These are phyloP conservation scores for Cydonia oblonga DNA, from an alignment of 331 rosid species.

Conservation along the genomic window DNA sequence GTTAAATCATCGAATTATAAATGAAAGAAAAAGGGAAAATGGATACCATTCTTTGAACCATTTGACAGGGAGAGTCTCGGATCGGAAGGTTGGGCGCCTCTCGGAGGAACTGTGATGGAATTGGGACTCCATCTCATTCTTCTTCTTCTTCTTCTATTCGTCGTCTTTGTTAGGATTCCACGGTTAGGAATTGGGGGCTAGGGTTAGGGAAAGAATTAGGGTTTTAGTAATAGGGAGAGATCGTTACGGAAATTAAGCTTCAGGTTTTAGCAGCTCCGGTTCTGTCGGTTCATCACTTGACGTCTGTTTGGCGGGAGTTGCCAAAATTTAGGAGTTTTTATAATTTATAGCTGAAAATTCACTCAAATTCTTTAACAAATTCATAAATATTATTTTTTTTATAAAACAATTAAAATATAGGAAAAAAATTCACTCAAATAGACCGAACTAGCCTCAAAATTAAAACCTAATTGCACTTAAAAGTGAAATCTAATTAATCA, in stretches of 20 bases:
- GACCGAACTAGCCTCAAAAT: no score
- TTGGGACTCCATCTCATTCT: conserved; percentile 51
- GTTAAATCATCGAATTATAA: not conserved
- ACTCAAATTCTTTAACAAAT: no score
- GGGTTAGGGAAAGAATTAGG: not conserved
- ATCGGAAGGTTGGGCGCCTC: conserved; percentile 49
- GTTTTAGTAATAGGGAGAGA: not conserved
- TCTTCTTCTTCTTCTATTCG: not conserved
- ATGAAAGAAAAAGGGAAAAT: not conserved
- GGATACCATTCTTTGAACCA: conserved; percentile 75
- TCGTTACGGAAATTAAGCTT: not conserved
- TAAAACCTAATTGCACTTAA: no score
- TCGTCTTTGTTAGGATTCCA: not conserved
- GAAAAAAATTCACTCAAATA: no score
- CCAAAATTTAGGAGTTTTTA: not conserved
- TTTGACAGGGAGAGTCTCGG: conserved; percentile 61
- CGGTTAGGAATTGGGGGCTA: not conserved
- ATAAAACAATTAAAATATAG: no score
- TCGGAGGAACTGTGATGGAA: conserved; percentile 53
- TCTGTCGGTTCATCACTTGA: not conserved
- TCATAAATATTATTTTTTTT: no score
- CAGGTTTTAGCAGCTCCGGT: not conserved
- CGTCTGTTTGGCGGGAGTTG: not conserved
- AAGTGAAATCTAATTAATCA: no score
- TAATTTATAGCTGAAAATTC: not conserved